A percentile compares a stretch with the other conserved stretches of the same genome.
Conservation (phyloP, 1,284 basidiomycete genomes). For the Erythrobasidium hasegawianum region DNA sequence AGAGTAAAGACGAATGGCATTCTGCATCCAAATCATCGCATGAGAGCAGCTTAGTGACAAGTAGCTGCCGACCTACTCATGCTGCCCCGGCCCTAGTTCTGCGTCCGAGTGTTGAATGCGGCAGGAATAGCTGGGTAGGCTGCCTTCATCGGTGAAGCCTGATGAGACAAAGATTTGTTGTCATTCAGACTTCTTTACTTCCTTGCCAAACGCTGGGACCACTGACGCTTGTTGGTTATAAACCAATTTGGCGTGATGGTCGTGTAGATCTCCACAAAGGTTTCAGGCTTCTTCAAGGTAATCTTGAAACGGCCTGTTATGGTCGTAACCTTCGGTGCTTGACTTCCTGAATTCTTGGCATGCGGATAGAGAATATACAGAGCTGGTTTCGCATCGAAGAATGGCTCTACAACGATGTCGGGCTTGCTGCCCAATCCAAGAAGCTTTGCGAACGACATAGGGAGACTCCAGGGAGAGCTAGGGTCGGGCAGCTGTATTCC, state of each 20-base stretch:
- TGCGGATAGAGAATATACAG: constrained; percentile 19
- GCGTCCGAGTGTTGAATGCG: not conserved
- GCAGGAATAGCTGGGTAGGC: not conserved
- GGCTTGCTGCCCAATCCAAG: not conserved
- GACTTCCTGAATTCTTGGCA: constrained; percentile 9
- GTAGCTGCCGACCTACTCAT: not conserved
- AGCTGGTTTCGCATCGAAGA: constrained; percentile 19
- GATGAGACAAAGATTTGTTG: too few relatives aligned
- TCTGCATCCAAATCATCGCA: too few relatives aligned
- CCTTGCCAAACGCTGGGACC: too few relatives aligned
- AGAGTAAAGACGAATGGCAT: not conserved
- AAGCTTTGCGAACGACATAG: too few relatives aligned
- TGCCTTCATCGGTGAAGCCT: not conserved
- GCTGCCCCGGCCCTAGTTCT: too few relatives aligned
- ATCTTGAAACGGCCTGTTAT: not conserved
- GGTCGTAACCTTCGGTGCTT: constrained; percentile 20
- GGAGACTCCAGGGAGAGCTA: too few relatives aligned
- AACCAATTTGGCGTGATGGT: not conserved
- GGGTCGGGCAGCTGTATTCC: too few relatives aligned
- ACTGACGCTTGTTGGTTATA: not conserved
- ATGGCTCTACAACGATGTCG: constrained; percentile 12
- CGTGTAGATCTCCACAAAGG: not conserved
- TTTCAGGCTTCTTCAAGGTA: not conserved
- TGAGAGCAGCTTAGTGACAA: not conserved
- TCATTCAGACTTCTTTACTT: too few relatives aligned